These are phyloP conservation scores for Dactylis glomerata DNA, from an alignment of 176 grass and related monocot genomes.

Conservation along the genomic window DNA sequence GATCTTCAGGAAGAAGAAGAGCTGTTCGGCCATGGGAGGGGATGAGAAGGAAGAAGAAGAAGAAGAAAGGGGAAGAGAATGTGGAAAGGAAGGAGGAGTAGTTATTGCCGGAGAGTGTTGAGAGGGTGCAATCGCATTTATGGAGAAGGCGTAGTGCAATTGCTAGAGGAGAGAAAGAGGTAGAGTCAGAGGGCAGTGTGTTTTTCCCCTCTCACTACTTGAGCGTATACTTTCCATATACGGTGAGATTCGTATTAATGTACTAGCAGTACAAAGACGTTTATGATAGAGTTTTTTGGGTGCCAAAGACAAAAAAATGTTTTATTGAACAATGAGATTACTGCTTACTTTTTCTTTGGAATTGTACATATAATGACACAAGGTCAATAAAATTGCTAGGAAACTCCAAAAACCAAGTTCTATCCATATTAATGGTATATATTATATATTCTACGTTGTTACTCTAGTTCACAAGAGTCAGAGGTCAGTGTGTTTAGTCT, in stretches of 20 bases:
- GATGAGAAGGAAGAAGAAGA: slow-evolving; percentile 22
- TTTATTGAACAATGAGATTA: not conserved
- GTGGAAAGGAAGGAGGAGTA: slow-evolving; percentile 66
- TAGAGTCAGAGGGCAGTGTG: not conserved
- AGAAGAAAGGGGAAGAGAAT: slow-evolving; percentile 43
- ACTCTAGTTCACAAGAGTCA: not conserved
- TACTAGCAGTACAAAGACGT: not conserved
- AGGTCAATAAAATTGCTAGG: no score
- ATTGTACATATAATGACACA: no score
- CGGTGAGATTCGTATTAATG: not conserved
- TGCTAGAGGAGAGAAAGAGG: slow-evolving; percentile 50
- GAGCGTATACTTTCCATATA: not conserved
- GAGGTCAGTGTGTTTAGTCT: not conserved
- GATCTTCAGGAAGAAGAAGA: slow-evolving; percentile 1
- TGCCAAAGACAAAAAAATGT: no score
- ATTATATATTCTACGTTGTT: no score
- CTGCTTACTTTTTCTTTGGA: no score
- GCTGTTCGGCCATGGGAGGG: slow-evolving; percentile 36
- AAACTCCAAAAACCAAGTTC: no score
- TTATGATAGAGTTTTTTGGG: not conserved
- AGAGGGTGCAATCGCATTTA: slow-evolving; percentile 99
- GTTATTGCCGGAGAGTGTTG: slow-evolving; percentile 94
- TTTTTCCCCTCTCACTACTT: not conserved
- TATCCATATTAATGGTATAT: no score
- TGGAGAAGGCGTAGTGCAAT: slow-evolving; percentile 71